Evolutionary conservation across 2,329 filamentous ascomycete species (phyloP), one percentile per base, ranked within the genome.

Genomic region (Colletotrichum melonis): DNA sequence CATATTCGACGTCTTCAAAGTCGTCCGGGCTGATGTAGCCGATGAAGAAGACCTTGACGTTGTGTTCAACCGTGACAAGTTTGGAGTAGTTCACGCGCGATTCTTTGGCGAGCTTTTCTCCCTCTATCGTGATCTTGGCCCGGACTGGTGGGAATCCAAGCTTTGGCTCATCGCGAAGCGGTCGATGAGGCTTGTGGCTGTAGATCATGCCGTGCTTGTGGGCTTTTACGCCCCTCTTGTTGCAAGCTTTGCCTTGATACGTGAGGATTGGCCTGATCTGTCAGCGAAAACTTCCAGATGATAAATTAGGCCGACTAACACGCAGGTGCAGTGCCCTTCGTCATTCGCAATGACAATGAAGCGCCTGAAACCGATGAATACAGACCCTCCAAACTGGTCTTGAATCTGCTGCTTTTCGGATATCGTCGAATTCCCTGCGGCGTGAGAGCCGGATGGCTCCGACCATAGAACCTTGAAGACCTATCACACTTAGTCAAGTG

Each of bases 31-130:
- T 68, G 19, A 91, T 82, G 5, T 79, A 77, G n/a, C 89, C 89
- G 64, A 91, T 87, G 76, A 91, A 90, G 75, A 87, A 84, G n/a
- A 91, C 87, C 58, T 83, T 86, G 76, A 87, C 81, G 76, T 91
- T 91, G 80, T 91, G 89, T 78, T 90, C 88, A 30, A 91, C 82
- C 3, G 88, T 89, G 32, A 86, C 83, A 6, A 88, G 80, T 74
- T 90, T 90, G 5, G 87, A 86, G 78, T 90, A 91, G 79, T 91
- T 90, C 75, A 90, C 84, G 5, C 89, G 86, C 14, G 89, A 91
- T 73, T 88, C 85, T 35, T 76, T 82, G 12, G 82, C 82, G 7
- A 91, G 82, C 67, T 80, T 84, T 72, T 90, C 87, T 38, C 81
- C 82, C 16, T 81, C 79, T 4, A 82, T 80, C 24, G 78, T 81